Conservation (phyloP, 306 rosid genomes). For the Senna tora region DNA sequence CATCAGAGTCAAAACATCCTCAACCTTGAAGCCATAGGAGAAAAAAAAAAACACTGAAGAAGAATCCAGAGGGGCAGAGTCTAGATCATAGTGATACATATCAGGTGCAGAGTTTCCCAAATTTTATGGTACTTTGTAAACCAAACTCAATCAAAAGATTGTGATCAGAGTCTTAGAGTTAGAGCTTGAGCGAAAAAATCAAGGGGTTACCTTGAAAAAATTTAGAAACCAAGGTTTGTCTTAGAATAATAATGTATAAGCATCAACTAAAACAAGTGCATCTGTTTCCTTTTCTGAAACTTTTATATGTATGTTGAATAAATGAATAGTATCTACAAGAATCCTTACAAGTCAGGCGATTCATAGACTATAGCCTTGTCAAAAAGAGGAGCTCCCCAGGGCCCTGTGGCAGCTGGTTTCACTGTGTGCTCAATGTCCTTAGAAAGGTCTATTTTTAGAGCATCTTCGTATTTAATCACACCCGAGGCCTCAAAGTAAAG, state of each 20-base stretch:
- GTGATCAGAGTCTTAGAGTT: neutral
- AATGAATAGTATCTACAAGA: slow-evolving; percentile 3
- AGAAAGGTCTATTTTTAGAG: slow-evolving; percentile 77
- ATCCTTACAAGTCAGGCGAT: slow-evolving; percentile 70
- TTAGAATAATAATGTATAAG: neutral
- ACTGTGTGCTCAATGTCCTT: slow-evolving; percentile 57
- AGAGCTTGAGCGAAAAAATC: slow-evolving; percentile 6
- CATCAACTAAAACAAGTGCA: neutral
- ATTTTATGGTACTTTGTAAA: neutral
- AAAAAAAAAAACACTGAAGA: neutral
- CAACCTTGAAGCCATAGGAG: neutral
- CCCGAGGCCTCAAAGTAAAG: slow-evolving; percentile 96
- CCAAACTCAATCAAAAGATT: slow-evolving; percentile 3
- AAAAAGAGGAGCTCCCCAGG: slow-evolving; percentile 96
- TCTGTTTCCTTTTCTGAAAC: neutral
- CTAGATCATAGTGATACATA: slow-evolving; percentile 1
- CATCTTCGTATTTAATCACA: slow-evolving; percentile 71
- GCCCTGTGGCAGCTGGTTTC: slow-evolving; percentile 77
- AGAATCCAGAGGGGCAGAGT: neutral
- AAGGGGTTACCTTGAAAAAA: neutral
- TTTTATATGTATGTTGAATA: slow-evolving; percentile 19
- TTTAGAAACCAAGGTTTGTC: slow-evolving; percentile 26
- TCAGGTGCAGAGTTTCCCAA: neutral
- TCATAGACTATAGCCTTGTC: slow-evolving; percentile 83
- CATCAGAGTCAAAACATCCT: slow-evolving; percentile 18